phyloP scores from a whole-genome alignment of 805 yeast species.

The Martiniozyma abietophila region DNA sequence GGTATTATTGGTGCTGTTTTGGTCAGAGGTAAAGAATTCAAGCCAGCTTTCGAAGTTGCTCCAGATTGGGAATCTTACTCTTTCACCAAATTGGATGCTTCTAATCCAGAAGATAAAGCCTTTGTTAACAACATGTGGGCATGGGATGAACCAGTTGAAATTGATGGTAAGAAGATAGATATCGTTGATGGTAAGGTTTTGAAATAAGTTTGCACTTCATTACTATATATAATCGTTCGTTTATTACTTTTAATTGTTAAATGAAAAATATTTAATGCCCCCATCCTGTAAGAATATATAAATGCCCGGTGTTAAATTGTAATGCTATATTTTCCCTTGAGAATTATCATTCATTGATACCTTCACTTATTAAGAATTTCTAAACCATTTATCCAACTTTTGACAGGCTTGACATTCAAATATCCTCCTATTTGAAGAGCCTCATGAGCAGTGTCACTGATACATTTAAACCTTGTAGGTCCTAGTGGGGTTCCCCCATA shows the following conservation, averaged over 20 bases:
- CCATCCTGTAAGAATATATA: no score
- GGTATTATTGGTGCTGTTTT: constrained; percentile 94
- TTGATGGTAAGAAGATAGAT: constrained; percentile 74
- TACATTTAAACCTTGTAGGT: constrained; percentile 59
- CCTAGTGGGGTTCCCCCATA: constrained; percentile 75
- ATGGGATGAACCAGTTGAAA: constrained; percentile 89
- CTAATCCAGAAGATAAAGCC: constrained; percentile 66
- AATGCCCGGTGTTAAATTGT: no score
- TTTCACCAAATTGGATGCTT: constrained; percentile 73
- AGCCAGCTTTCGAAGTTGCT: constrained; percentile 94
- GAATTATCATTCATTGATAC: background rate
- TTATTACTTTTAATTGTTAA: no score
- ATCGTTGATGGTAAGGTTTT: constrained; percentile 97
- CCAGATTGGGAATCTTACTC: constrained; percentile 97
- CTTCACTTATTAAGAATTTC: no score
- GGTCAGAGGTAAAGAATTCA: constrained; percentile 87
- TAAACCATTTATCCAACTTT: constrained; percentile 13
- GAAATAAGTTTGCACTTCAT: constrained; percentile 44
- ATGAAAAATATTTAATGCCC: no score
- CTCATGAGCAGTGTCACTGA: constrained; percentile 46
- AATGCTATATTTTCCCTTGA: background rate
- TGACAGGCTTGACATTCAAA: constrained; percentile 5
- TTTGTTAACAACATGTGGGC: constrained; percentile 91
- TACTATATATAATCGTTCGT: background rate
- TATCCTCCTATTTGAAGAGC: constrained; percentile 35